A percentile compares a stretch with the other conserved stretches of the same genome.
Evolutionary conservation across 768 basidiomycete genomes (phyloP).

Genomic region (Neoboletus subvelutipes): DNA sequence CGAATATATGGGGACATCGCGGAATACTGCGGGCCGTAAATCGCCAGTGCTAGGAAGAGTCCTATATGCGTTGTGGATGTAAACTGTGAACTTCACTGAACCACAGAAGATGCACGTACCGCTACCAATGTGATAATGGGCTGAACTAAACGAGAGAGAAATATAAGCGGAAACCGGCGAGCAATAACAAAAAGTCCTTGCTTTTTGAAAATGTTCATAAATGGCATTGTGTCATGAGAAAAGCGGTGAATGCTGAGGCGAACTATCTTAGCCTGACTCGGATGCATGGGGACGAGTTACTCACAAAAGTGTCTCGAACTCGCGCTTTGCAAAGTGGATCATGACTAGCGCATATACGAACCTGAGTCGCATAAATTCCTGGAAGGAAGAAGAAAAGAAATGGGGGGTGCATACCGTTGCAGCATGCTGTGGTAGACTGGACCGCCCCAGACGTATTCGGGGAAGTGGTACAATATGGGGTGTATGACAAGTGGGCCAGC

Average conservation of each 20-base stretch:
- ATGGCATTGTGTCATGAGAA: slow-evolving; percentile 93
- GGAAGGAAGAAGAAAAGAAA: background rate
- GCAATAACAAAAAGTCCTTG: slow-evolving; percentile 34
- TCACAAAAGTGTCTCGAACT: slow-evolving; percentile 88
- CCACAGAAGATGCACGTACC: slow-evolving; percentile 36
- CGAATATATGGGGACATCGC: slow-evolving; percentile 59
- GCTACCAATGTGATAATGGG: slow-evolving; percentile 83
- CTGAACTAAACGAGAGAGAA: slow-evolving; percentile 53
- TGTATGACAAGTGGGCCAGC: slow-evolving; percentile 87
- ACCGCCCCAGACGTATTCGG: slow-evolving; percentile 65
- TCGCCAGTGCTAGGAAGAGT: slow-evolving; percentile 69
- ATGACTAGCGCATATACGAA: slow-evolving; percentile 74
- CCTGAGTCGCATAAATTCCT: slow-evolving; percentile 35
- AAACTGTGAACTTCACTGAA: background rate
- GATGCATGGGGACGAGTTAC: slow-evolving; percentile 24
- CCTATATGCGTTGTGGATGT: slow-evolving; percentile 38
- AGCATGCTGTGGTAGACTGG: slow-evolving; percentile 71
- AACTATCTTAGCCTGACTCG: background rate
- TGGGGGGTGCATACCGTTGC: slow-evolving; percentile 55
- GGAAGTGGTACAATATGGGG: slow-evolving; percentile 76
- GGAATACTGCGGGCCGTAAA: slow-evolving; percentile 82
- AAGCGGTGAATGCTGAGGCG: slow-evolving; percentile 83
- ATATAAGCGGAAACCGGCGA: slow-evolving; percentile 1
- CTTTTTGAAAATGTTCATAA: slow-evolving; percentile 87
- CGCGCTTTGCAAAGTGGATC: slow-evolving; percentile 88